Conservation (phyloP, 371 early-diverging fungal genomes). For the Syncephalastrum monosporum region DNA sequence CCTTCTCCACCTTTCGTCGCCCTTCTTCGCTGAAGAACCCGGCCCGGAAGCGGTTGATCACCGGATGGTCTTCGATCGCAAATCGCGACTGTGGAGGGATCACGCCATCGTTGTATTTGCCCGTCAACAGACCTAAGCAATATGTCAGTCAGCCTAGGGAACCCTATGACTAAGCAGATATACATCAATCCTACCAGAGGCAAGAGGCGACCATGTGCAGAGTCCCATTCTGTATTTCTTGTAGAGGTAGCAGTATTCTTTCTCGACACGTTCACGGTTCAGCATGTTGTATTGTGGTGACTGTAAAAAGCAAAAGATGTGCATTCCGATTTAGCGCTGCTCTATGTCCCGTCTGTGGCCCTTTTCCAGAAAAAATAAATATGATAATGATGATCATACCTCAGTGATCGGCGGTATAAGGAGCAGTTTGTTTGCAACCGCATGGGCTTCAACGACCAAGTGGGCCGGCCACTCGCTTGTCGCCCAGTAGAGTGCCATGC, state of each 20-base stretch:
- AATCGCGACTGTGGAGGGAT: constrained; percentile 76
- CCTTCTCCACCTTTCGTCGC: constrained; percentile 48
- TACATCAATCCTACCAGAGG: constrained; percentile 51
- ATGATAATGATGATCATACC: constrained; percentile 19
- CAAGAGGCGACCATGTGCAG: constrained; percentile 83
- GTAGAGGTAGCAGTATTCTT: constrained; percentile 76
- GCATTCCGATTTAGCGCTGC: neutral
- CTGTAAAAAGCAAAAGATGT: constrained; percentile 43
- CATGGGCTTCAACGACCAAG: constrained; percentile 77
- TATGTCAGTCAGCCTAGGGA: neutral
- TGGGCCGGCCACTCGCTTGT: constrained; percentile 86
- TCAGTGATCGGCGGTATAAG: constrained; percentile 70
- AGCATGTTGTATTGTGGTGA: constrained; percentile 90
- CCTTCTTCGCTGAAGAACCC: constrained; percentile 67
- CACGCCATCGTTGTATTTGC: constrained; percentile 73
- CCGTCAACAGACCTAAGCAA: constrained; percentile 53
- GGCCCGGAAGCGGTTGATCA: constrained; percentile 61
- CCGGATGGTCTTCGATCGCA: constrained; percentile 62
- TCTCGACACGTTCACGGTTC: constrained; percentile 77
- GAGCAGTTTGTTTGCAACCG: constrained; percentile 65
- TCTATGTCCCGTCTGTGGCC: neutral
- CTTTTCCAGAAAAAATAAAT: neutral
- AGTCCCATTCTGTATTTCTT: constrained; percentile 70
- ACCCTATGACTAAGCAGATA: constrained; percentile 1
- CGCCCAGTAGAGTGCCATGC: constrained; percentile 86